Conservation (phyloP, 306 rosid species). For the Sphenostylis stenocarpa region DNA sequence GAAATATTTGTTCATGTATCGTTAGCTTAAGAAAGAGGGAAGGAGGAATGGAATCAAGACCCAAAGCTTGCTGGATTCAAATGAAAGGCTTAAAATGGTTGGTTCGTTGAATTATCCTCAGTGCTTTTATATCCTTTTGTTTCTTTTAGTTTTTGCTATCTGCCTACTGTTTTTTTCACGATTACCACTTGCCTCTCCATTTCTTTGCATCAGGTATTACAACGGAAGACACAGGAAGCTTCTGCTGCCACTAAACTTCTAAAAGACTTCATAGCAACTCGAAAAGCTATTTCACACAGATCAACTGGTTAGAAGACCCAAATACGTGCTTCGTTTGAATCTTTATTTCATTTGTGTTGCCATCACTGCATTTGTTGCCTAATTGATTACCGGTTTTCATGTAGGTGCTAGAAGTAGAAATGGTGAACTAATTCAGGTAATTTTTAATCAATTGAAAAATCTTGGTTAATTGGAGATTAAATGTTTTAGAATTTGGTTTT, state of each 20-base stretch:
- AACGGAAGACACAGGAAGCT: constrained; percentile 88
- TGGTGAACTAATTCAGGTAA: constrained; percentile 59
- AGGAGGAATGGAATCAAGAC: constrained; percentile 62
- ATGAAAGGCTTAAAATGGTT: constrained; percentile 77
- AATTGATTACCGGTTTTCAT: constrained; percentile 24
- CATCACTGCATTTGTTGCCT: neutral
- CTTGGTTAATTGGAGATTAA: constrained; percentile 1
- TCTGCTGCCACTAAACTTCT: constrained; percentile 66
- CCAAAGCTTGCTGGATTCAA: constrained; percentile 64
- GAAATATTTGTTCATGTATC: constrained; percentile 32
- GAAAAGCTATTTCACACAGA: constrained; percentile 55
- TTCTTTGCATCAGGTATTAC: constrained; percentile 66
- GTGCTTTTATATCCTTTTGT: neutral
- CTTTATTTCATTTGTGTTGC: constrained; percentile 4
- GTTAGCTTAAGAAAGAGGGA: constrained; percentile 77
- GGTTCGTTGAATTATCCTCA: neutral
- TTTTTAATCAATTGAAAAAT: constrained; percentile 27
- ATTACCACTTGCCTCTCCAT: constrained; percentile 16
- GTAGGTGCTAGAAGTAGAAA: constrained; percentile 63
- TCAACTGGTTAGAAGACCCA: constrained; percentile 48
- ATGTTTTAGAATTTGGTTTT: neutral
- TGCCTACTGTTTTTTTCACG: constrained; percentile 8
- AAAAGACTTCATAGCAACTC: constrained; percentile 62
- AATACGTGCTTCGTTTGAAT: constrained; percentile 14
- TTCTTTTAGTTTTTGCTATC: neutral